phyloP scores from a whole-genome alignment of 2,329 filamentous ascomycete genomes.

The Meredithiella fracta region DNA sequence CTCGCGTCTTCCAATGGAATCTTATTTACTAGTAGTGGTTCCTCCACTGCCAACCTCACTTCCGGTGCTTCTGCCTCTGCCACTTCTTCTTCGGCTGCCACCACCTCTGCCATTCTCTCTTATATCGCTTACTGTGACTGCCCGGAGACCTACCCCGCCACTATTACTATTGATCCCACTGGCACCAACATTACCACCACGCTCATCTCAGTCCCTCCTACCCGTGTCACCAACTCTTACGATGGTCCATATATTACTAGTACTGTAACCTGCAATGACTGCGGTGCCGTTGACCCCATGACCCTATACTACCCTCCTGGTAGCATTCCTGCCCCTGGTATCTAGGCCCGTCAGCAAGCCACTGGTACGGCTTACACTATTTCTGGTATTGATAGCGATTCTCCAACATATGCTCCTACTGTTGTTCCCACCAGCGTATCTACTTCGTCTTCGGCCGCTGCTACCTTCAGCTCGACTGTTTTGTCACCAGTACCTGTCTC shows the following conservation, averaged over 20 bases:
- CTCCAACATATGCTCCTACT: neutral
- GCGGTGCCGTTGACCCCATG: slow-evolving; percentile 6
- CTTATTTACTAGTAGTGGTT: neutral
- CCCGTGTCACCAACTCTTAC: slow-evolving; percentile 9
- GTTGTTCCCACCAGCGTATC: neutral
- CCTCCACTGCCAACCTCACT: neutral
- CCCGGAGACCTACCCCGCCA: slow-evolving; percentile 7
- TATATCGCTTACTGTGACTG: slow-evolving; percentile 12
- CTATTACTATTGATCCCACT: slow-evolving; percentile 7
- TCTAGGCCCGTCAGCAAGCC: neutral
- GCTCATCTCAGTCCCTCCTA: slow-evolving; percentile 6
- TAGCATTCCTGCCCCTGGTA: neutral
- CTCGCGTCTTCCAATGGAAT: neutral
- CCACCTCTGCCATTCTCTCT: neutral
- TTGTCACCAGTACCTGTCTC: no score
- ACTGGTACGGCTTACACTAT: slow-evolving; percentile 9
- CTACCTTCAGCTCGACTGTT: neutral
- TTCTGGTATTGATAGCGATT: neutral
- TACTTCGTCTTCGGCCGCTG: neutral
- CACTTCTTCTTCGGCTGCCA: neutral
- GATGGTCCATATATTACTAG: slow-evolving; percentile 9
- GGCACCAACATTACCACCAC: slow-evolving; percentile 10
- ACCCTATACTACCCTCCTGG: slow-evolving; percentile 12
- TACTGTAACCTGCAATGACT: slow-evolving; percentile 6
- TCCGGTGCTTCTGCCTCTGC: neutral